Conservation (phyloP, 2,329 filamentous ascomycete genomes). For the Furcasterigmium furcatum region DNA sequence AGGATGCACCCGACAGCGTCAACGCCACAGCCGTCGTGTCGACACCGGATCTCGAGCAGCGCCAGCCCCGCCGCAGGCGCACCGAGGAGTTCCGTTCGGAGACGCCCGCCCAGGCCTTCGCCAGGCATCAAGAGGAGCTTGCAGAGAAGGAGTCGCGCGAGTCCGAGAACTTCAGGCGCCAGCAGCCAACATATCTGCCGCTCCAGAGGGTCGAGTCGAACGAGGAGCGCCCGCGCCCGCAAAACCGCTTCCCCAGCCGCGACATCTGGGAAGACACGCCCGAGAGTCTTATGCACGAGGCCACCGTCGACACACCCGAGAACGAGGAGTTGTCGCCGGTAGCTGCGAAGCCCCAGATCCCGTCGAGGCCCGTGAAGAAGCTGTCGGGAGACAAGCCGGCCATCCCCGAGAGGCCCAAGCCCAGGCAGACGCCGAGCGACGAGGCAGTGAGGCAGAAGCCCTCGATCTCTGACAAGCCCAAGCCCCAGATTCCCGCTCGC, state of each 20-base stretch:
- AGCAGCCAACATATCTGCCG: slow-evolving; percentile 36
- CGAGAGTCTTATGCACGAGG: slow-evolving; percentile 75
- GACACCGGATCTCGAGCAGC: slow-evolving; percentile 58
- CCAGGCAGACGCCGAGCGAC: slow-evolving; percentile 35
- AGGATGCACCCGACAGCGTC: slow-evolving; percentile 86
- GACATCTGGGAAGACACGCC: slow-evolving; percentile 96
- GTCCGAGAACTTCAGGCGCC: slow-evolving; percentile 44
- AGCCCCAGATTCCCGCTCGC: slow-evolving; percentile 59
- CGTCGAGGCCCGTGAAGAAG: slow-evolving; percentile 47
- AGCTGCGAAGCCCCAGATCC: slow-evolving; percentile 57
- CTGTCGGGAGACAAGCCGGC: slow-evolving; percentile 36
- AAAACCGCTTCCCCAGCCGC: slow-evolving; percentile 80
- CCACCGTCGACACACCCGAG: slow-evolving; percentile 62
- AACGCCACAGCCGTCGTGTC: slow-evolving; percentile 79
- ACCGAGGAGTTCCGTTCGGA: slow-evolving; percentile 34
- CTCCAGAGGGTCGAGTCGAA: slow-evolving; percentile 16
- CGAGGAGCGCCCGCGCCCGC: slow-evolving; percentile 51
- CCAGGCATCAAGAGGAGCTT: slow-evolving; percentile 62
- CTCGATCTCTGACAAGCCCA: slow-evolving; percentile 48
- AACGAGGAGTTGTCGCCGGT: slow-evolving; percentile 32
- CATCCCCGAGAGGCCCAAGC: slow-evolving; percentile 53
- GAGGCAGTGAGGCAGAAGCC: slow-evolving; percentile 34
- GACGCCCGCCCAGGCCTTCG: slow-evolving; percentile 63
- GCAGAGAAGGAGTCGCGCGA: slow-evolving; percentile 52
- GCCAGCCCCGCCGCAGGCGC: slow-evolving; percentile 18